Conservation (phyloP, 257 asterid species). For the Solanum verrucosum region DNA sequence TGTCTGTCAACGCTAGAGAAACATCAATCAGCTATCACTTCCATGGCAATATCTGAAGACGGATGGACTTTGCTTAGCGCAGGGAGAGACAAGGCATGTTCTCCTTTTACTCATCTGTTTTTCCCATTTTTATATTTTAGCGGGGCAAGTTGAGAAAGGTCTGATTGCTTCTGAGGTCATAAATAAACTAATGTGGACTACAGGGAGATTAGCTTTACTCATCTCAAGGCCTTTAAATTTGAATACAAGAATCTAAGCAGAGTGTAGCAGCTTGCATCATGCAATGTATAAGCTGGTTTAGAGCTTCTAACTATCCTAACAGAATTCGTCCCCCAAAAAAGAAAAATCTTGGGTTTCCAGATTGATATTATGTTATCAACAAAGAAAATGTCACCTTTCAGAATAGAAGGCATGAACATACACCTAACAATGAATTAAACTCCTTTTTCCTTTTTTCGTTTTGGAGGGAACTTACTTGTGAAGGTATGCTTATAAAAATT, state of each 20-base stretch:
- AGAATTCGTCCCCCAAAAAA: background rate
- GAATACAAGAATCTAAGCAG: background rate
- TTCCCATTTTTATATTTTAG: background rate
- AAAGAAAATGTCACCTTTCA: background rate
- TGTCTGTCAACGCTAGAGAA: conserved; percentile 66
- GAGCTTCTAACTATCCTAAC: background rate
- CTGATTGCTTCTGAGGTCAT: background rate
- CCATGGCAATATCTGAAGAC: conserved; percentile 78
- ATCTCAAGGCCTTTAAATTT: background rate
- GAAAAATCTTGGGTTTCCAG: background rate
- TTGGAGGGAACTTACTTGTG: background rate
- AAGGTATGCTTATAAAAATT: background rate
- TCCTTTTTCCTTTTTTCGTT: background rate
- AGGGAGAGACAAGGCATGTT: conserved; percentile 86
- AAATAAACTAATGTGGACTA: background rate
- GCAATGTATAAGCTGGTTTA: background rate
- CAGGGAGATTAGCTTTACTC: background rate
- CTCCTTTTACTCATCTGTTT: background rate
- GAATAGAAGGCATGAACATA: background rate
- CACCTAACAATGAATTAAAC: background rate
- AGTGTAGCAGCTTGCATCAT: background rate
- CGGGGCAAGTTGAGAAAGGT: background rate
- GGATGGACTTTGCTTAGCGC: conserved; percentile 86
- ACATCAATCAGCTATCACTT: conserved; percentile 87
- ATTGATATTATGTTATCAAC: background rate